These are phyloP conservation scores for Theobroma cacao DNA, from an alignment of 345 rosid species.

Conservation along the genomic window DNA sequence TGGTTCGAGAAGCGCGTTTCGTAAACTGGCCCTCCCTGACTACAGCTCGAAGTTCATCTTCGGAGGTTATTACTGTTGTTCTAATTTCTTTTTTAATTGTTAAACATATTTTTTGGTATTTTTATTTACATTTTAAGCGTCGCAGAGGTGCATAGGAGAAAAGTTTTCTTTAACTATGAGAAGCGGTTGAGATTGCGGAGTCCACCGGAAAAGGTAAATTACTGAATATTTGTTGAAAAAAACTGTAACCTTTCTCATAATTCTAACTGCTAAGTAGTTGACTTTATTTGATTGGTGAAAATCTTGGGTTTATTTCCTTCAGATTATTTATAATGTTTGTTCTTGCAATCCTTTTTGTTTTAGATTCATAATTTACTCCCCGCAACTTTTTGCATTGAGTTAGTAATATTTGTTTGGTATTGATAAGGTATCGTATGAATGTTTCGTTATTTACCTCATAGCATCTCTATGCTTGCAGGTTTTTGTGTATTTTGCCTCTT, in stretches of 20 bases:
- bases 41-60: constrained; percentile 55
- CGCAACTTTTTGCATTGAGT: background rate
- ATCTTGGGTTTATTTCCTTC: background rate
- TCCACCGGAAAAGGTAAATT: constrained; percentile 85
- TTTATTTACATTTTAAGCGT: background rate
- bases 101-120: background rate
- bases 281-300: background rate
- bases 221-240: background rate
- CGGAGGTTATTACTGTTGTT: constrained; percentile 42
- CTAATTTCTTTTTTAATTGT: background rate
- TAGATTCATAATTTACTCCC: constrained; percentile 1
- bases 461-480: constrained; percentile 40
- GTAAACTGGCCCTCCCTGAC: constrained; percentile 63
- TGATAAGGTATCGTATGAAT: background rate
- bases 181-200: constrained; percentile 89
- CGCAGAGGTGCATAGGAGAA: constrained; percentile 79
- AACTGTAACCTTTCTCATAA: background rate
- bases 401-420: background rate
- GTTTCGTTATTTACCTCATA: background rate
- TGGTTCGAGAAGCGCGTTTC: constrained; percentile 31
- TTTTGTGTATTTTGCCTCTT: constrained; percentile 86
- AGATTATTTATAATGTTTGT: background rate
- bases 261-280: background rate
- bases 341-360: background rate
- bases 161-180: constrained; percentile 90